phyloP scores from a whole-genome alignment of 2,329 filamentous ascomycete genomes.

The Trichoderma citrinoviride region DNA sequence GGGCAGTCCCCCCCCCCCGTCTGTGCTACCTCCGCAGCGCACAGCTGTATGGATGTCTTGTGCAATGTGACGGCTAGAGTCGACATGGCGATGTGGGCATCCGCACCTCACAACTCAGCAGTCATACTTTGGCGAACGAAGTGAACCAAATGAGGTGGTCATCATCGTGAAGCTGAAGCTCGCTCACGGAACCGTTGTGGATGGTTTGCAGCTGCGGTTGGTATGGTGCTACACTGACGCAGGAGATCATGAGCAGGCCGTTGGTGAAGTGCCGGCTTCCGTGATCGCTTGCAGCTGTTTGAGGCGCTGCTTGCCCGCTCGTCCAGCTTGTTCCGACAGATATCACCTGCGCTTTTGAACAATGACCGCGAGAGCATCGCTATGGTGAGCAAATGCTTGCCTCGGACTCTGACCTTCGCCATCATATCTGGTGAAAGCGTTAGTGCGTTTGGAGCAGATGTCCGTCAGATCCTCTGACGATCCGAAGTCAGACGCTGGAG shows the following conservation, averaged over 20 bases:
- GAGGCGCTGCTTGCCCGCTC: background rate
- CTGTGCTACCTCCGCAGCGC: background rate
- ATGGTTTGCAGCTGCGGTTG: constrained; percentile 1
- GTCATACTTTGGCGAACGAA: constrained; percentile 8
- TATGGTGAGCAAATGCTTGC: no score
- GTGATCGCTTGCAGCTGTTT: background rate
- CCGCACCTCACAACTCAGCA: background rate
- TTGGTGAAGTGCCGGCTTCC: background rate
- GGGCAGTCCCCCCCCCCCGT: background rate
- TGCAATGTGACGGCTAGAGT: background rate
- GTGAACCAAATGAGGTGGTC: background rate
- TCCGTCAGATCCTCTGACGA: constrained; percentile 45
- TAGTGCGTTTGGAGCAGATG: constrained; percentile 29
- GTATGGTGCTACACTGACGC: background rate
- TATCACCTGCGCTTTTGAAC: background rate
- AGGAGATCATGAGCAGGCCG: background rate
- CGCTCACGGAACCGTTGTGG: background rate
- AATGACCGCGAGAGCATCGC: background rate
- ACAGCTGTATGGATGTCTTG: background rate
- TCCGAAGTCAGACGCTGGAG: constrained; percentile 54
- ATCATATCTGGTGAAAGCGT: constrained; percentile 34
- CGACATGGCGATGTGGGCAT: background rate
- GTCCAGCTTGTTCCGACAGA: background rate
- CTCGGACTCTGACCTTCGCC: background rate
- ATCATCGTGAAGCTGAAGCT: background rate